Base-by-base conservation (phyloP, 169 alveolate species). In the Condylostoma magnum region DNA sequence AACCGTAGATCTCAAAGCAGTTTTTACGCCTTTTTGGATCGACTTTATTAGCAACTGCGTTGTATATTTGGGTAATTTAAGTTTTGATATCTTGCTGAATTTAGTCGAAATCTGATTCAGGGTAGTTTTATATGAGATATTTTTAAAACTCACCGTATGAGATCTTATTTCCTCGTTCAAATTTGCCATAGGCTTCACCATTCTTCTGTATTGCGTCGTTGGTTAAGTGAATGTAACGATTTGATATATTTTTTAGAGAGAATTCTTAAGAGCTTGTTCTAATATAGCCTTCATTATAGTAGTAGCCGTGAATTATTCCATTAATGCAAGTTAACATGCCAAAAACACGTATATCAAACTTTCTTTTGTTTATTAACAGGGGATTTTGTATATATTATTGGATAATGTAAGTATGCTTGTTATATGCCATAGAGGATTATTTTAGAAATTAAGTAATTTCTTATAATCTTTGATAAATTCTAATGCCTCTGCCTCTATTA, bases 341-440 rank as follows among this genome's bases (percentile, higher is more conserved):
- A 84, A 84, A 86, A 25, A 80, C 69, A 28, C 93, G 53, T 63
- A 86, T 82, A 75, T 86, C 93, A 67, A 85, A 86, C 74, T 86
- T 86, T 57, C 93, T 82, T 37, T 79, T 77, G 34, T 74, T 66
- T 20, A 82, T 80, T 33, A 85, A 69, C 36, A 86, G 69, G 1
- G 93, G 93, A 3, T 77, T 82, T 74, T 82, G 90, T 0, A 82
- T 80, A 77, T 86, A 86, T 76, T 86, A 77, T 47, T 86, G 80
- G 4, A 66, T 44, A 25, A 66, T 36, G 18, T 8, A 66, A 10
- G 75, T 66, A 4, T 66, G 75, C 30, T 66, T 50, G 1, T 50
- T 50, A 20, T 46, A 28, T 41, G 4, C 2, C 2, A 63, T 57
- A n/a, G 30, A 66, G 6, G 65, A 43, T 43, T 66, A 28, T 15